Conservation (phyloP, 345 rosid species). For the Camelina neglecta region DNA sequence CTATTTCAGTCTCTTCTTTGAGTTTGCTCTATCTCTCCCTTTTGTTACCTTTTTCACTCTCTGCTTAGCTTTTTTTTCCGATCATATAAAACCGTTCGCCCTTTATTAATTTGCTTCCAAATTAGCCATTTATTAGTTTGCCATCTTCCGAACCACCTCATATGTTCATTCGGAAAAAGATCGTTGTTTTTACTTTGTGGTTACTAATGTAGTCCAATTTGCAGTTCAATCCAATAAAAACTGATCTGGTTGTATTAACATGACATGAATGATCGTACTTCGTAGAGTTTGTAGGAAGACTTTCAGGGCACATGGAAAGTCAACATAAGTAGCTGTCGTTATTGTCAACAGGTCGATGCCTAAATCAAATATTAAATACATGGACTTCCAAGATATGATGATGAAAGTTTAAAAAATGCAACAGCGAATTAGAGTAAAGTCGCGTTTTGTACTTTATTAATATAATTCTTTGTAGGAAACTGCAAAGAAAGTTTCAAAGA, state of each 20-base stretch:
- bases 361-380: not conserved
- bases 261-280: not conserved
- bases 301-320: not conserved
- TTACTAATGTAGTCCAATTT: not conserved
- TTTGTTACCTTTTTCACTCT: not conserved
- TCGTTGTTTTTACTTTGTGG: not conserved
- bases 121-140: not conserved
- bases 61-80: not conserved
- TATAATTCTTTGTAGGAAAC: not conserved
- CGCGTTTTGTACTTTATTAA: not conserved
- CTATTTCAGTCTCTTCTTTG: constrained; percentile 15
- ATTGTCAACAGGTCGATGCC: not conserved
- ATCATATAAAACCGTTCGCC: not conserved
- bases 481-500: not conserved
- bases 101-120: not conserved
- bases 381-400: not conserved
- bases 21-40: constrained; percentile 4
- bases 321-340: not conserved
- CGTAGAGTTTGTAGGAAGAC: not conserved
- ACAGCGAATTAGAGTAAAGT: not conserved
- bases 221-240: not conserved
- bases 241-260: not conserved
- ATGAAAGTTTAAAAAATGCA: not conserved
- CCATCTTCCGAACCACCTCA: not conserved
- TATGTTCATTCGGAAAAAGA: not conserved